Base-by-base conservation (phyloP, 2,329 filamentous ascomycete species). In the Lachnellula occidentalis region DNA sequence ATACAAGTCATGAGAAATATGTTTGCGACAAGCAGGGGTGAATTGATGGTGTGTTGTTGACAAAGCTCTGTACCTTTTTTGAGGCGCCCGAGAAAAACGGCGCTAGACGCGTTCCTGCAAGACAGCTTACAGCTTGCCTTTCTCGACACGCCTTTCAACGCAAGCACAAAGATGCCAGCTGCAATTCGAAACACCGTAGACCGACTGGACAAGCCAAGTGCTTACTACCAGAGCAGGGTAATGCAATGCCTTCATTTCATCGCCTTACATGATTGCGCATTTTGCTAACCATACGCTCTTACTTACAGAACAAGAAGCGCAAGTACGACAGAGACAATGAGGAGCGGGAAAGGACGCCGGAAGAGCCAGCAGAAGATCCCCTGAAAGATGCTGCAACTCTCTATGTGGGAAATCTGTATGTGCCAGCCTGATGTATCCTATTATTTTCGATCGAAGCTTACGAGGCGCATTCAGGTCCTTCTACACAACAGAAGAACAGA, bases 401-500 rank as follows among this genome's bases (percentile, higher is more conserved):
- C 70, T 99, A 99, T 69, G 92, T 99, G 46, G 94, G 94, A 66
- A 99, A 99, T 72, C 78, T 99, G 82, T 95, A 77, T 64, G 86
- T 73, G 58, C 54, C 41, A 22, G 41, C 41, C 41, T 15, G 21
- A 58, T 39, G 15, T 9, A 31, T 49, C n/a, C 50, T 42, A 15
- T 6, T 17, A 27, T 50, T 42, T 19, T 39, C 17, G 21, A 36
- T 15, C n/a, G 43, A 48, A 34, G 27, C 51, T 58, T 53, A 53
- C 59, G 59, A 51, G 53, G 31, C 37, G 34, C 22, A 27, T 42
- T 24, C 63, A 91, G 88, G 52, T 95, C 92, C 41, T 96, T 96
- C 76, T 96, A 96, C 79, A 99, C 94, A 22, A 99, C 94, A 54
- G 94, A 99, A 72, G 94, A 99, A 75, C 94, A 99, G 71, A 96